phyloP scores from a whole-genome alignment of 2,329 filamentous ascomycete genomes.

The Thielaviopsis musarum region DNA sequence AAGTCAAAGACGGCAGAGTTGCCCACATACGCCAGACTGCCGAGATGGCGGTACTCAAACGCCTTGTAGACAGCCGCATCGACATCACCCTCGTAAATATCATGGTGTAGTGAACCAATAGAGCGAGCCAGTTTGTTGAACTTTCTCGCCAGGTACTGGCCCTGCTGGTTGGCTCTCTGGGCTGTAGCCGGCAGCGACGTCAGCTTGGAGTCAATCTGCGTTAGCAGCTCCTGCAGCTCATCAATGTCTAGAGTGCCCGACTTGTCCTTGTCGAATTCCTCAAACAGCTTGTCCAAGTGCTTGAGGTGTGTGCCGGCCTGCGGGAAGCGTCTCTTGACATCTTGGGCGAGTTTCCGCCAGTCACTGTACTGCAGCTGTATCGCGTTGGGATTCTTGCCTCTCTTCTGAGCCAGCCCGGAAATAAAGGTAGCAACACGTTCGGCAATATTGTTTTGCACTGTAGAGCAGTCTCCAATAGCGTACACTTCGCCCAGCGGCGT shows the following conservation, averaged over 20 bases:
- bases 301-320: constrained; percentile 77
- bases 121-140: constrained; percentile 79
- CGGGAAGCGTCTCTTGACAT: constrained; percentile 78
- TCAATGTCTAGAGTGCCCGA: constrained; percentile 87
- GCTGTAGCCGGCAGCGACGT: constrained; percentile 90
- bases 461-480: constrained; percentile 87
- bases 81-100: constrained; percentile 73
- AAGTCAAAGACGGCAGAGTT: constrained; percentile 94
- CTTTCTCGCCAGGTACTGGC: constrained; percentile 79
- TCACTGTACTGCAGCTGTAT: constrained; percentile 73
- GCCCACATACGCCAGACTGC: constrained; percentile 84
- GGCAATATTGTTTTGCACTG: constrained; percentile 92
- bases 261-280: constrained; percentile 82
- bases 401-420: constrained; percentile 78
- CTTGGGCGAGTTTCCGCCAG: constrained; percentile 70
- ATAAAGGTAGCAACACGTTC: constrained; percentile 84
- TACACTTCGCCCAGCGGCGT: constrained; percentile 89
- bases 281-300: constrained; percentile 79
- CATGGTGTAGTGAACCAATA: constrained; percentile 60
- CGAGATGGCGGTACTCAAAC: constrained; percentile 86
- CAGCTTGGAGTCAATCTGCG: constrained; percentile 86
- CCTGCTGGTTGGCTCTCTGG: constrained; percentile 91
- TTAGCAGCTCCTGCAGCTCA: constrained; percentile 74
- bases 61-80: constrained; percentile 88
- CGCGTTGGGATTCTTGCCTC: constrained; percentile 76